Base-by-base conservation (phyloP, 768 basidiomycete species). In the Agaricus bisporus region DNA sequence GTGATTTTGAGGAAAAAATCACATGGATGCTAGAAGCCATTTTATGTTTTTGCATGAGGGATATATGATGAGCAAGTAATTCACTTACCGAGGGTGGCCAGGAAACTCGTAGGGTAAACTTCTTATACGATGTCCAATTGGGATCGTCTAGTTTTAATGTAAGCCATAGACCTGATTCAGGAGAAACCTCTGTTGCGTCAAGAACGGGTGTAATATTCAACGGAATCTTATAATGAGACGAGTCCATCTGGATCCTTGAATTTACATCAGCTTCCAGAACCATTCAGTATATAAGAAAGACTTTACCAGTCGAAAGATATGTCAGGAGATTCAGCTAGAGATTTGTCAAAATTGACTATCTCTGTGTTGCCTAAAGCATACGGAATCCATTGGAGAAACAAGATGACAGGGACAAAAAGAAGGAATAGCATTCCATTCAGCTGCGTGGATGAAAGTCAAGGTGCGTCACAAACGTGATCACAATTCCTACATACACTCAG, bases 281-380 rank as follows among this genome's bases (percentile, higher is more conserved):
- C 2, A 39, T 39, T 39, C 2, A 39, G 38, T 17, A 39, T 3
- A 39, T 39, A 3, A 39, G 15, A 5, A 39, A 39, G 17, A 39
- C 2, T 39, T 64, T 32, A 72, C 67, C 70, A 69, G 11, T 26
- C 26, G 37, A 63, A 62, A 6, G 62, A 41, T 55, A 62, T 17
- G 25, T 54, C 39, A 9, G 63, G 44, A 29, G 63, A 61, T 15
- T 57, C 48, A 5, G 57, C 60, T 39, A 64, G 64, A 14, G 65
- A 59, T 43, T 72, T 67, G 22, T 62, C 63, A 61, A 86, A 82
- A 63, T 81, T 82, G 63, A 82, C 65, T 59, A 86, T 85, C 68
- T 86, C 83, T 35, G 85, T 86, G 65, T 86, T 85, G 18, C 76
- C 82, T 48, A 67, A 59, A 10, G 56, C 64, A n/a, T 49, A 46